phyloP scores from a whole-genome alignment of 2,329 filamentous ascomycete species.

The Ophiostoma sp. region DNA sequence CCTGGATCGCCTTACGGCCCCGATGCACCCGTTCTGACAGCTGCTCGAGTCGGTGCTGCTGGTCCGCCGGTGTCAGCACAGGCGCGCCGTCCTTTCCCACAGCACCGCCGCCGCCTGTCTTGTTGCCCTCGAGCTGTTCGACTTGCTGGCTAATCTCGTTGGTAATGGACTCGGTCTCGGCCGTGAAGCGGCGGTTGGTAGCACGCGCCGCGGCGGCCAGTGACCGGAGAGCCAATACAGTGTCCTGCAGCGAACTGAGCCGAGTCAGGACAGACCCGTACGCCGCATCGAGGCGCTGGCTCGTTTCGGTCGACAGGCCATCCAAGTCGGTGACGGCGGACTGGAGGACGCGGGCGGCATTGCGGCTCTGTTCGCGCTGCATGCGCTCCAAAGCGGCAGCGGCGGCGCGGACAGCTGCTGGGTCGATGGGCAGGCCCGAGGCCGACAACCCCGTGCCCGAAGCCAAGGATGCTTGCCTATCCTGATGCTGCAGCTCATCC shows the following conservation, averaged over 20 bases:
- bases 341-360: conserved; percentile 25
- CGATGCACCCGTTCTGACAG: conserved; percentile 62
- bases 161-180: conserved; percentile 59
- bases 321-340: conserved; percentile 24
- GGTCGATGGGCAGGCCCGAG: neutral
- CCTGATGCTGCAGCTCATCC: conserved; percentile 8
- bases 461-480: neutral
- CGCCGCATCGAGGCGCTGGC: conserved; percentile 67
- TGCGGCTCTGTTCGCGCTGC: conserved; percentile 26
- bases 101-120: neutral
- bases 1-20: conserved; percentile 60
- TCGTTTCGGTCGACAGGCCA: conserved; percentile 56
- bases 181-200: conserved; percentile 59
- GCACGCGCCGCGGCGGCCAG: conserved; percentile 63
- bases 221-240: conserved; percentile 64
- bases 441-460: neutral
- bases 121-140: neutral
- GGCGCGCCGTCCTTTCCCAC: conserved; percentile 38
- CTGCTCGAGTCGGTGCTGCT: conserved; percentile 62
- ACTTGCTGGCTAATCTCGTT: conserved; percentile 63
- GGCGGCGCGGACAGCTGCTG: conserved; percentile 25
- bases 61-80: conserved; percentile 63
- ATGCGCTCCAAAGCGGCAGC: conserved; percentile 28
- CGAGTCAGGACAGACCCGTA: conserved; percentile 75
- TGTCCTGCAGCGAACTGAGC: conserved; percentile 62